Evolutionary conservation across 257 asterid genomes (phyloP), one percentile per base, ranked within the genome.

Genomic region (Rauvolfia tetraphylla): DNA sequence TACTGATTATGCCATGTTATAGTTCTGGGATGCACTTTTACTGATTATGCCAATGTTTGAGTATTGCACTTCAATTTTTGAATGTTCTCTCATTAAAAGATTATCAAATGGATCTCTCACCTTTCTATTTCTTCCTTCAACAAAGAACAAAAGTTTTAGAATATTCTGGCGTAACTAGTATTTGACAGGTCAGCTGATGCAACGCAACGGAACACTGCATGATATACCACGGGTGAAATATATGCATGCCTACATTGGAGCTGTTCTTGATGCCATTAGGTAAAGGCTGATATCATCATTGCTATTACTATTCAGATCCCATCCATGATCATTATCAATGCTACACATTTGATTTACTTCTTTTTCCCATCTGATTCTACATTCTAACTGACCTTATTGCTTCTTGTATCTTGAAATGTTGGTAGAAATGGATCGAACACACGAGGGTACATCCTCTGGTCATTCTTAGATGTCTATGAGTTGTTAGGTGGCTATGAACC

Each of bases 381-480:
- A 20, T 20, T 20, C n/a, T 51, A 20, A 59, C 38, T 59, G 67
- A 27, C 14, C 67, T 59, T 20, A 59, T 27, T 27, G 38, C 18
- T 59, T 59, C 36, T 27, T 57, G 27, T 8, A 0, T 59, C 18
- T 59, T 2, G 18, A 22, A 54, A 54, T 54, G 14, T 25, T 25
- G 53, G 56, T 72, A 90, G 96, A 81, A 85, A 89, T 34, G 96
- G 91, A 53, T 81, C 90, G 1, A 79, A 87, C 79, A 72, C 74
- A 6, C 81, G 78, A 78, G 93, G 92, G 41, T 90, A 87, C 79
- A 83, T 87, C 25, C 67, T 12, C 11, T 90, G 93, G 96, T 41
- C 85, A 34, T 86, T 89, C 82, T 80, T 89, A 42, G 96, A 90
- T 42, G 86, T 91, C 34, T 80, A 86, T 20, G 96, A 90, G 83